Evolutionary conservation across 2,329 filamentous ascomycete genomes (phyloP).

Genomic region (Mariannaea sp.): DNA sequence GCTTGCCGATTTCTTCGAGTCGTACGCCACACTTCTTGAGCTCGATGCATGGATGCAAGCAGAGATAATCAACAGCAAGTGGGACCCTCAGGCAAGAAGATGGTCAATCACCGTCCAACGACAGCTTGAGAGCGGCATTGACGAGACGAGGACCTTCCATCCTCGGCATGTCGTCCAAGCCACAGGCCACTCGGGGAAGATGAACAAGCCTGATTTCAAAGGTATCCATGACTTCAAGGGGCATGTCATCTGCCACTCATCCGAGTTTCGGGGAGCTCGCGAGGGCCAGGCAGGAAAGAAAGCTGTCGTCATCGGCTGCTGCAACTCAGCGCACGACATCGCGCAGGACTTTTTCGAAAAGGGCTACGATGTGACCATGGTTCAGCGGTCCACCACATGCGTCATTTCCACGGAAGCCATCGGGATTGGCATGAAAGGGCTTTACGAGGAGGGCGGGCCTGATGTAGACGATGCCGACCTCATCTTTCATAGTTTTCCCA

Average conservation of each 20-base stretch:
- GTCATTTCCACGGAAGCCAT: conserved; percentile 63
- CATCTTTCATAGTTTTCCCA: conserved; percentile 11
- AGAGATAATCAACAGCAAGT: conserved; percentile 37
- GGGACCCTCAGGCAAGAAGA: conserved; percentile 10
- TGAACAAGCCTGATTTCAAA: conserved; percentile 10
- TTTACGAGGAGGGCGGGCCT: conserved; percentile 10
- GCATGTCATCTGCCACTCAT: conserved; percentile 11
- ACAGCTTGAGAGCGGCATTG: conserved; percentile 5
- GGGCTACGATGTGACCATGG: conserved; percentile 69
- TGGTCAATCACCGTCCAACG: conserved; percentile 12
- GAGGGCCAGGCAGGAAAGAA: conserved; percentile 54
- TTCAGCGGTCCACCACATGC: conserved; percentile 69
- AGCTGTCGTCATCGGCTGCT: conserved; percentile 68
- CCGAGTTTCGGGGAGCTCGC: conserved; percentile 13
- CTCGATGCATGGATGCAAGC: conserved; percentile 69
- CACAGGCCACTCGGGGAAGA: conserved; percentile 17
- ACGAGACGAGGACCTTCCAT: conserved; percentile 5
- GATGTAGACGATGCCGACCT: conserved; percentile 16
- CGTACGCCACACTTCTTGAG: conserved; percentile 66
- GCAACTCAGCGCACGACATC: conserved; percentile 72
- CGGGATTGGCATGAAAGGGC: conserved; percentile 45
- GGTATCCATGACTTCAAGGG: conserved; percentile 13
- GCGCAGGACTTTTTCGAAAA: conserved; percentile 70
- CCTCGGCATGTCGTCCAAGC: conserved; percentile 16
- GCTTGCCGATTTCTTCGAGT: conserved; percentile 69